Base-by-base conservation (phyloP, 1,284 basidiomycete species). In the Moesziomyces antarcticus region DNA sequence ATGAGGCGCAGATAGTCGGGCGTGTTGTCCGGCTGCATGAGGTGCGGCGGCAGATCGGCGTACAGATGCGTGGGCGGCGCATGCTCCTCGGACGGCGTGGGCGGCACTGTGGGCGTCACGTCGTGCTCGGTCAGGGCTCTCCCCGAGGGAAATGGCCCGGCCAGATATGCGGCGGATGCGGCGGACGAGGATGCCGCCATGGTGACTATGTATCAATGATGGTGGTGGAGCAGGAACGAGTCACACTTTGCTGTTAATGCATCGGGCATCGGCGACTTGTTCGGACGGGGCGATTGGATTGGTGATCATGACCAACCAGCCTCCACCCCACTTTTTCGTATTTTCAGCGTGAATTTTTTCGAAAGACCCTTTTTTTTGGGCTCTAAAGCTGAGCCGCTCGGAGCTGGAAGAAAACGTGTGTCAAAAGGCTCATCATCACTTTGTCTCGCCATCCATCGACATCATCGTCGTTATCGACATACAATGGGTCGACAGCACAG, bases 1-100 rank as follows among this genome's bases (percentile, higher is more conserved):
- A 97, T 97, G 73, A 99, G 90, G 45, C 92, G 89, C 37, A 99
- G 89, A 84, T 99, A 99, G 85, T 99, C 96, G 0, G 95, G 95
- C 8, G 90, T 90, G 45, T 90, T 89, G 64, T 88, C 88, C 0
- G 90, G 85, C 5, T 92, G 87, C 25, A 93, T 86, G 74, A 89
- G 85, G 77, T 94, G 90, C 30, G 88, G 85, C 1, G 89, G 85
- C 3, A 94, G 88, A 21, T 91, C 88, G 33, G 90, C 88, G 80
- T 91, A 94, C 59, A 81, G 72, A 42, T 74, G 72, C 0, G 56
- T 63, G 21, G 72, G 72, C 8, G 70, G 64, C 16, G 51, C 16
- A 42, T 25, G 33, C 13, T 59, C 59, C 25, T 51, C 51, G 14
- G 70, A 63, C 1, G 64, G 70, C 0, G 64, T 73, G 14, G 70